Base-by-base conservation (phyloP, 768 basidiomycete genomes). In the Dentipellis fragilis region DNA sequence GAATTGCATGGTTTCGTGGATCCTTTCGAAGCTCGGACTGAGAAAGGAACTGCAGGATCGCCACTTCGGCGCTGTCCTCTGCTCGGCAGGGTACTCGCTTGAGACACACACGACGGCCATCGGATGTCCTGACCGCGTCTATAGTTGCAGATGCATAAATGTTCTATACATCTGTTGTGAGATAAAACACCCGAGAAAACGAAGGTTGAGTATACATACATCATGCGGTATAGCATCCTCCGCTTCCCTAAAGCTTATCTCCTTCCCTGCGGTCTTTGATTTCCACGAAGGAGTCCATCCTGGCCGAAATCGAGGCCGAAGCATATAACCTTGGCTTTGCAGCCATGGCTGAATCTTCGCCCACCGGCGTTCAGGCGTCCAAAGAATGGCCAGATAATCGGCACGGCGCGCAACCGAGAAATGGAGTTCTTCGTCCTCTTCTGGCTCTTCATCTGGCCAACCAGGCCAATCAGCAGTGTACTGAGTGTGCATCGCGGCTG, bases 261-360 rank as follows among this genome's bases (percentile, higher is more conserved):
- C 10, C 2, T 21, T 53, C 57, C 4, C 9, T 16, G 2, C 55
- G 48, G 12, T 21, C 17, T n/a, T n/a, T n/a, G n/a, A n/a, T 0
- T 5, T 8, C 58, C 58, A 59, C 4, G 58, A 59, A 1, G 58
- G 51, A 34, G 5, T 22, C 58, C 58, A 59, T 21, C 23, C 51
- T 17, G 39, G n/a, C n/a, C n/a, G n/a, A n/a, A n/a, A n/a, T n/a
- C n/a, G n/a, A n/a, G n/a, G n/a, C n/a, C n/a, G n/a, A n/a, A n/a
- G n/a, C n/a, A n/a, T n/a, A n/a, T n/a, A n/a, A n/a, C n/a, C n/a
- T n/a, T n/a, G n/a, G n/a, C n/a, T n/a, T n/a, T n/a, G n/a, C n/a
- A n/a, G n/a, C n/a, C n/a, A n/a, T n/a, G n/a, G n/a, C n/a, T n/a
- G n/a, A n/a, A n/a, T n/a, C n/a, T n/a, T n/a, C n/a, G n/a, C n/a